phyloP scores from a whole-genome alignment of 352 stramenopile genomes.

The Hyaloperonospora arabidopsidis region DNA sequence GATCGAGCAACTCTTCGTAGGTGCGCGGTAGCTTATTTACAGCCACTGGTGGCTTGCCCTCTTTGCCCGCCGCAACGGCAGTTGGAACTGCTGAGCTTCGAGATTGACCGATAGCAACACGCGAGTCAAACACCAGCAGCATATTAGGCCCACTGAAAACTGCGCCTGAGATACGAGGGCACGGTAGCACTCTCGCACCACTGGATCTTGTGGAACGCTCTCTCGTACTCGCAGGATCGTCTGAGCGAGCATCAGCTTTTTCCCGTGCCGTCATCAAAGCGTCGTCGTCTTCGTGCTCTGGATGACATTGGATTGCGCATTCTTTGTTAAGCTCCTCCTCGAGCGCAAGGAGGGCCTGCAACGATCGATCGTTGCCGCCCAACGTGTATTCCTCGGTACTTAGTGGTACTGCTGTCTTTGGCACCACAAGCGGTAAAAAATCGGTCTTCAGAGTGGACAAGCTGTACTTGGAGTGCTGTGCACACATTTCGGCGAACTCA shows the following conservation, averaged over 20 bases:
- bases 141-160: slow-evolving; percentile 82
- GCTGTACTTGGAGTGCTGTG: slow-evolving; percentile 53
- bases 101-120: slow-evolving; percentile 66
- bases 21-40: slow-evolving; percentile 58
- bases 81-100: slow-evolving; percentile 36
- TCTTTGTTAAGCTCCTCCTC: slow-evolving; percentile 67
- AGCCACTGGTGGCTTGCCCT: slow-evolving; percentile 26
- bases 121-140: slow-evolving; percentile 79
- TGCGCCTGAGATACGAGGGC: slow-evolving; percentile 67
- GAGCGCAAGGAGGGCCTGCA: slow-evolving; percentile 51
- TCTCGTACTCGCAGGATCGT: slow-evolving; percentile 18
- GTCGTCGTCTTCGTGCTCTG: slow-evolving; percentile 21
- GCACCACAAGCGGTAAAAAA: slow-evolving; percentile 63
- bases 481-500: slow-evolving; percentile 31
- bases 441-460: slow-evolving; percentile 63
- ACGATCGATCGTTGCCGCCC: slow-evolving; percentile 36
- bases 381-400: slow-evolving; percentile 56
- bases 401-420: slow-evolving; percentile 48
- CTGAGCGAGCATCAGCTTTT: slow-evolving; percentile 13
- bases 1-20: slow-evolving; percentile 67
- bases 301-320: slow-evolving; percentile 16
- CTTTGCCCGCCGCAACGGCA: slow-evolving; percentile 47
- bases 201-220: slow-evolving; percentile 14
- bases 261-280: slow-evolving; percentile 12
- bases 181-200: slow-evolving; percentile 41